phyloP scores from a whole-genome alignment of 768 basidiomycete species.

The Phallus indusiatus region DNA sequence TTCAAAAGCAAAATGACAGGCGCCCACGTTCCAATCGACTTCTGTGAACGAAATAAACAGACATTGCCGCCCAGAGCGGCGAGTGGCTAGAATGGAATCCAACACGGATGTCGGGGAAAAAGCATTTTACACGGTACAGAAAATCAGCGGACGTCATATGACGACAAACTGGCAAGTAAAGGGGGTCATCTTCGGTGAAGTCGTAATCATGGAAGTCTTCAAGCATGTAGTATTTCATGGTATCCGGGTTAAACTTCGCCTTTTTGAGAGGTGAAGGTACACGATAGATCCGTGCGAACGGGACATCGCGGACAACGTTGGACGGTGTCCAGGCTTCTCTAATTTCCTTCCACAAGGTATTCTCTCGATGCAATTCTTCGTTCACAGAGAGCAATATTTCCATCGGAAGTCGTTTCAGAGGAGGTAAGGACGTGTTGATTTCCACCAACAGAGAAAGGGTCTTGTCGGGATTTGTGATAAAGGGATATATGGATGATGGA shows the following conservation, averaged over 20 bases:
- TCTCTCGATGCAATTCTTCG: background rate
- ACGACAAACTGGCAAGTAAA: background rate
- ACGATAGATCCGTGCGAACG: background rate
- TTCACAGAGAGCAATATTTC: background rate
- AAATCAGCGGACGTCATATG: background rate
- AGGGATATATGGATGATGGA: too few relatives aligned
- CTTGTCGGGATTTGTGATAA: too few relatives aligned
- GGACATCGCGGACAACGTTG: background rate
- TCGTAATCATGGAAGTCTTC: too few relatives aligned
- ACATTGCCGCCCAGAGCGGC: background rate
- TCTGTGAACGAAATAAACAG: background rate
- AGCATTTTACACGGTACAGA: background rate
- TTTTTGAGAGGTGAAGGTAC: background rate
- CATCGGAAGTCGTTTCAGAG: background rate
- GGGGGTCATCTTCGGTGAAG: background rate
- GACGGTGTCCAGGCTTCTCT: background rate
- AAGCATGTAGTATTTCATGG: background rate
- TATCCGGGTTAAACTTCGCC: background rate
- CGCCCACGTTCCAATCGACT: background rate
- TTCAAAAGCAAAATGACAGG: background rate
- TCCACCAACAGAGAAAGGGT: too few relatives aligned
- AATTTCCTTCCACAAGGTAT: background rate
- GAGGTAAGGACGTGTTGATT: too few relatives aligned
- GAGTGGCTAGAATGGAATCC: background rate
- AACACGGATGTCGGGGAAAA: background rate